Evolutionary conservation across 257 asterid genomes (phyloP).

Genomic region (Jasminum sambac): DNA sequence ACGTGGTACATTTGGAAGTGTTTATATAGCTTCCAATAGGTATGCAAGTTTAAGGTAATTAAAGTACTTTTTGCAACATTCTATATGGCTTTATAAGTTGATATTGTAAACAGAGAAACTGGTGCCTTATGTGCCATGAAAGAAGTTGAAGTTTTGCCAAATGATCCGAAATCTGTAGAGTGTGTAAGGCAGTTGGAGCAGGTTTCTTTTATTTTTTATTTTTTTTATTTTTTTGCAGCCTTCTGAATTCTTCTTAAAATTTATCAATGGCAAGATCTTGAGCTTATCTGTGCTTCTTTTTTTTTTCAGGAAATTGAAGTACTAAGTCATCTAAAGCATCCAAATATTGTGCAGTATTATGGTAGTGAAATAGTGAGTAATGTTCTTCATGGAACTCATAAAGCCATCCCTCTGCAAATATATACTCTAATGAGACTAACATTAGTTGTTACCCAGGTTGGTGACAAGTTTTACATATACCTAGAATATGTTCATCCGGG

Average conservation of each 20-base stretch:
- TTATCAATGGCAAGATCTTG: conserved; percentile 10
- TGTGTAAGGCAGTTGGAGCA: conserved; percentile 81
- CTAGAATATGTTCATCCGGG: conserved; percentile 97
- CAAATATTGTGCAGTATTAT: conserved; percentile 83
- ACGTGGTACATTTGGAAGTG: conserved; percentile 89
- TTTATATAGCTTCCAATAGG: conserved; percentile 89
- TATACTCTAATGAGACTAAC: conserved; percentile 16
- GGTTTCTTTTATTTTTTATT: conserved; percentile 48
- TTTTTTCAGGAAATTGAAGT: conserved; percentile 76
- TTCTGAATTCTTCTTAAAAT: conserved; percentile 15
- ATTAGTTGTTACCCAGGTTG: conserved; percentile 52
- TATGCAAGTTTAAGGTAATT: conserved; percentile 26
- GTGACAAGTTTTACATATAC: conserved; percentile 75
- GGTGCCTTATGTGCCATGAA: conserved; percentile 97
- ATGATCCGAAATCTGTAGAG: conserved; percentile 79
- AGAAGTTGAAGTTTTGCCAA: conserved; percentile 84
- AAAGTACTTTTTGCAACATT: neutral
- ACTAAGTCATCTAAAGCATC: conserved; percentile 83
- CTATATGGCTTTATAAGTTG: neutral
- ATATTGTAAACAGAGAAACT: conserved; percentile 52
- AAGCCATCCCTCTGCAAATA: conserved; percentile 16
- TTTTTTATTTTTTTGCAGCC: neutral
- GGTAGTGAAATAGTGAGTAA: conserved; percentile 83
- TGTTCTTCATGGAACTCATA: conserved; percentile 5
- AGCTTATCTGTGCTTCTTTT: conserved; percentile 20